Conservation (phyloP, 2,329 filamentous ascomycete species). For the Colletotrichum chlorophyti region DNA sequence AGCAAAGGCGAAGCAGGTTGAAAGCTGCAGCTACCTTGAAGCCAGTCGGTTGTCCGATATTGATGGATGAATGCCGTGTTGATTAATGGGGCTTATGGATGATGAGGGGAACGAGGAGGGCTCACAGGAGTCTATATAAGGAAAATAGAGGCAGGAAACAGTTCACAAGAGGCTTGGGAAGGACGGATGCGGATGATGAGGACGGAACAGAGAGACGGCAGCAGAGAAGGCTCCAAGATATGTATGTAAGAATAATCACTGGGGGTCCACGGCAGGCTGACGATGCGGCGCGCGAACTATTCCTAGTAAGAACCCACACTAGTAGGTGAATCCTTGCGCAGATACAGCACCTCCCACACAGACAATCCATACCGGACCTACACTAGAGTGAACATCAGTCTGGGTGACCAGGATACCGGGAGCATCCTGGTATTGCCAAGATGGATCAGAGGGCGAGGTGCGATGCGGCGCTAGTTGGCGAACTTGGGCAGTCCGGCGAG, state of each 20-base stretch:
- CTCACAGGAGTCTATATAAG: slow-evolving; percentile 15
- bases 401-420: slow-evolving; percentile 22
- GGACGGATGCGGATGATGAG: slow-evolving; percentile 9
- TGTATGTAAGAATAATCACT: slow-evolving; percentile 3
- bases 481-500: background rate
- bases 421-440: slow-evolving; percentile 24
- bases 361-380: background rate
- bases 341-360: slow-evolving; percentile 1
- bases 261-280: slow-evolving; percentile 11
- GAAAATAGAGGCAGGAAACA: background rate
- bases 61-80: background rate
- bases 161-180: background rate
- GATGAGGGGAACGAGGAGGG: background rate
- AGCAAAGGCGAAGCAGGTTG: background rate
- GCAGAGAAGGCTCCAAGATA: background rate
- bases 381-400: slow-evolving; percentile 5
- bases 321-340: slow-evolving; percentile 11
- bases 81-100: background rate
- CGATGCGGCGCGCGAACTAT: slow-evolving; percentile 22
- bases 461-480: background rate
- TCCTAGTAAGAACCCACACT: slow-evolving; percentile 25
- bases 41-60: background rate
- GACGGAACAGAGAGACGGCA: background rate
- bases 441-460: slow-evolving; percentile 10
- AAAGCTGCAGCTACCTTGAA: background rate